Evolutionary conservation across 257 asterid genomes (phyloP).

Genomic region (Solanum raphanifolium): DNA sequence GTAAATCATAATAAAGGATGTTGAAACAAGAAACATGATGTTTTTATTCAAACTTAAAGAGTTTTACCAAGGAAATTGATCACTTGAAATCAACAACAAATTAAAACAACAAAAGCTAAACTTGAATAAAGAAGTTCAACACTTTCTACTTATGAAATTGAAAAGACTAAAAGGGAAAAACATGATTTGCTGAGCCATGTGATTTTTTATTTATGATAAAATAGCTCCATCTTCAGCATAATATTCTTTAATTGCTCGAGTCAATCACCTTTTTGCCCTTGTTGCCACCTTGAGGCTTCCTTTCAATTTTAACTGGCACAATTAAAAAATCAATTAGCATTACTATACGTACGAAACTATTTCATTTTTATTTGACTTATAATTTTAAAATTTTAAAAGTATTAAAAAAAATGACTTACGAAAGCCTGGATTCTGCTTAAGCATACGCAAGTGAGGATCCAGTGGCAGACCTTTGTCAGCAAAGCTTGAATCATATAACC

Average conservation of each 20-base stretch:
- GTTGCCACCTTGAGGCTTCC: not conserved
- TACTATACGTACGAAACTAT: not conserved
- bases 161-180: not conserved
- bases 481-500: not conserved
- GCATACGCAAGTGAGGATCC: not conserved
- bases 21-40: not conserved
- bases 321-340: not conserved
- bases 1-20: not conserved
- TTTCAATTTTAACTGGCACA: not conserved
- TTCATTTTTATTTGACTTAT: no score
- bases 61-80: not conserved
- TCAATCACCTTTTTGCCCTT: not conserved
- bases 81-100: not conserved
- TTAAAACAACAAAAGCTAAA: not conserved
- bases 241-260: not conserved
- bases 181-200: no score
- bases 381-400: no score
- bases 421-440: not conserved
- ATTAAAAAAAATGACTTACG: not conserved
- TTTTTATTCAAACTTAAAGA: not conserved
- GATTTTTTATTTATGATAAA: no score
- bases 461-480: not conserved
- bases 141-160: not conserved
- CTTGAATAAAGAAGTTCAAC: no score
- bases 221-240: not conserved